phyloP scores from a whole-genome alignment of 1,284 basidiomycete species.

The Xerocomus amazonicus region DNA sequence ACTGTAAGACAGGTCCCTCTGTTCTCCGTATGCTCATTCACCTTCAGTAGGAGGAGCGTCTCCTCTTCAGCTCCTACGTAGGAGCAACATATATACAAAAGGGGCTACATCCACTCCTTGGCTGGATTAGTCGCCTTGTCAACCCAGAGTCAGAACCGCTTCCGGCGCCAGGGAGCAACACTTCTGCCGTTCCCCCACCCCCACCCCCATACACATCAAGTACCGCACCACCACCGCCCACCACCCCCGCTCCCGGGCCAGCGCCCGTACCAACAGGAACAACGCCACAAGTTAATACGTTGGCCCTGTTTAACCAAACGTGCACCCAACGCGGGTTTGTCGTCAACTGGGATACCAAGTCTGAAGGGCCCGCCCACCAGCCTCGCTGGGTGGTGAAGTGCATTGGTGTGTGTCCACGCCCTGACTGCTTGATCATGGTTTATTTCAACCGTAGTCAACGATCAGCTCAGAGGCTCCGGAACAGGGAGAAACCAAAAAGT shows the following conservation, averaged over 20 bases:
- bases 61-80: slow-evolving; percentile 49
- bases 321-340: slow-evolving; percentile 41
- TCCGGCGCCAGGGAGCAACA: slow-evolving; percentile 27
- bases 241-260: neutral
- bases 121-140: slow-evolving; percentile 49
- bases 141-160: slow-evolving; percentile 40
- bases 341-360: slow-evolving; percentile 42
- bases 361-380: slow-evolving; percentile 47
- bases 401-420: slow-evolving; percentile 35
- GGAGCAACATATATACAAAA: slow-evolving; percentile 48
- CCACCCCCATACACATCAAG: slow-evolving; percentile 20
- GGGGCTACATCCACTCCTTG: slow-evolving; percentile 39
- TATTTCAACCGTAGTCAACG: slow-evolving; percentile 39
- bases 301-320: slow-evolving; percentile 52
- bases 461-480: slow-evolving; percentile 41
- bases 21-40: slow-evolving; percentile 1
- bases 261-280: slow-evolving; percentile 1
- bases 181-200: slow-evolving; percentile 11
- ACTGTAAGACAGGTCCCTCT: slow-evolving; percentile 28
- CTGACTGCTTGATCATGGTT: neutral
- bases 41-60: slow-evolving; percentile 41
- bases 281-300: slow-evolving; percentile 31
- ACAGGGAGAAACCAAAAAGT: slow-evolving; percentile 48
- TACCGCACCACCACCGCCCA: neutral
- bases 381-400: slow-evolving; percentile 55